These are phyloP conservation scores for Carallia brachiata DNA, from an alignment of 345 rosid species.

Conservation along the genomic window DNA sequence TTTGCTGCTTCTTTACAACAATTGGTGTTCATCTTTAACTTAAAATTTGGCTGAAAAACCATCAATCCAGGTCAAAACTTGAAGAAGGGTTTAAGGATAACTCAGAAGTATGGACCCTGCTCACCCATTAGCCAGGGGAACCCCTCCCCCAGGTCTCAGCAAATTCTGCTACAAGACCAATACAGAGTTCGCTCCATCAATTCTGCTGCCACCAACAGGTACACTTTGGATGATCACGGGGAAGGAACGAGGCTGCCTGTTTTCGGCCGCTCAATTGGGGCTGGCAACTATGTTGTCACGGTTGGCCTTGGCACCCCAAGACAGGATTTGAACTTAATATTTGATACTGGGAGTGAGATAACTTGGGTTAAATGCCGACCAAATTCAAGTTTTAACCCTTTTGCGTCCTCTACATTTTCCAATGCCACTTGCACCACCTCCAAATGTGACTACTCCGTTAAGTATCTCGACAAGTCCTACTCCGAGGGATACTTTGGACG, in stretches of 20 bases:
- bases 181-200: conserved; percentile 7
- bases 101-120: conserved; percentile 15
- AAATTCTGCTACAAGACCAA: conserved; percentile 17
- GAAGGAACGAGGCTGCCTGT: not conserved
- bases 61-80: not conserved
- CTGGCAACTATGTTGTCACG: conserved; percentile 2
- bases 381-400: conserved; percentile 14
- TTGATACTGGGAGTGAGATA: conserved; percentile 24
- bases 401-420: conserved; percentile 16
- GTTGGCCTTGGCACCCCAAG: conserved; percentile 26
- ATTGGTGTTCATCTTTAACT: not conserved
- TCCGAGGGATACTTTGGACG: not conserved
- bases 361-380: conserved; percentile 30
- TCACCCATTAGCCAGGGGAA: conserved; percentile 6
- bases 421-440: not conserved
- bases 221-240: not conserved
- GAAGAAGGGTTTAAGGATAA: conserved; percentile 1
- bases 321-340: conserved; percentile 8
- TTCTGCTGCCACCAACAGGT: conserved; percentile 1
- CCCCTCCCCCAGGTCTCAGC: not conserved
- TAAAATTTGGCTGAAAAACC: not conserved
- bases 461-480: not conserved
- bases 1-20: not conserved
- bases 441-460: not conserved
- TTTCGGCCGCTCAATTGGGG: not conserved